phyloP scores from a whole-genome alignment of 129 eudicot genomes.

The Flaveria trinervia region DNA sequence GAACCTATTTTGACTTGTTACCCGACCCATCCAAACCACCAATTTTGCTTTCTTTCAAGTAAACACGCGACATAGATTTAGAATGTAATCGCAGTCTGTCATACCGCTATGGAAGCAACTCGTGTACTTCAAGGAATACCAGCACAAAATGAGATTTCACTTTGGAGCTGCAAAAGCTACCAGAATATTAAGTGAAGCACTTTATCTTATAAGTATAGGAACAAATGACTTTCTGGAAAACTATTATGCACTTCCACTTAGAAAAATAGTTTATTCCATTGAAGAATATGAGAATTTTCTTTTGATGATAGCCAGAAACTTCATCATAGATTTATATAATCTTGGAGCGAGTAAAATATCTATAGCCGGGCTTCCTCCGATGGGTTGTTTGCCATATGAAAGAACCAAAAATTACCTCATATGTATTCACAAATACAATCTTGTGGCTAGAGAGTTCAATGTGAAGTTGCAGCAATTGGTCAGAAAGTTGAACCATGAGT shows the following conservation, averaged over 20 bases:
- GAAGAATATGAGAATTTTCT: conserved; percentile 61
- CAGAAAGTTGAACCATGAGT: conserved; percentile 45
- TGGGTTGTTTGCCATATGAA: conserved; percentile 86
- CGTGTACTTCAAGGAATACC: conserved; percentile 75
- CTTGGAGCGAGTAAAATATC: conserved; percentile 85
- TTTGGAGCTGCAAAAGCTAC: conserved; percentile 55
- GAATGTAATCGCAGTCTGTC: conserved; percentile 60
- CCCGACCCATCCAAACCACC: not conserved
- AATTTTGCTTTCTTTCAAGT: not conserved
- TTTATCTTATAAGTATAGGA: conserved; percentile 76
- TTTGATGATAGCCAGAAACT: conserved; percentile 50
- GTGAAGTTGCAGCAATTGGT: conserved; percentile 58
- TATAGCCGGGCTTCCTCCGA: conserved; percentile 79
- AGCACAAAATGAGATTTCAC: conserved; percentile 43
- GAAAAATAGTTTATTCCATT: conserved; percentile 45
- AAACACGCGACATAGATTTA: not conserved
- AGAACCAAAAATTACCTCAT: conserved; percentile 44
- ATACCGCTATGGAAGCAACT: conserved; percentile 80
- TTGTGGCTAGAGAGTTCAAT: conserved; percentile 66
- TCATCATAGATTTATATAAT: conserved; percentile 49
- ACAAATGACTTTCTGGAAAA: conserved; percentile 89
- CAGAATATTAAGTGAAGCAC: conserved; percentile 54
- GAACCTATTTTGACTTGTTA: not conserved
- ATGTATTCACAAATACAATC: conserved; percentile 63
- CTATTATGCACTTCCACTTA: conserved; percentile 57